phyloP scores from a whole-genome alignment of 2,329 filamentous ascomycete genomes.

The Phaeoacremonium minimum region DNA sequence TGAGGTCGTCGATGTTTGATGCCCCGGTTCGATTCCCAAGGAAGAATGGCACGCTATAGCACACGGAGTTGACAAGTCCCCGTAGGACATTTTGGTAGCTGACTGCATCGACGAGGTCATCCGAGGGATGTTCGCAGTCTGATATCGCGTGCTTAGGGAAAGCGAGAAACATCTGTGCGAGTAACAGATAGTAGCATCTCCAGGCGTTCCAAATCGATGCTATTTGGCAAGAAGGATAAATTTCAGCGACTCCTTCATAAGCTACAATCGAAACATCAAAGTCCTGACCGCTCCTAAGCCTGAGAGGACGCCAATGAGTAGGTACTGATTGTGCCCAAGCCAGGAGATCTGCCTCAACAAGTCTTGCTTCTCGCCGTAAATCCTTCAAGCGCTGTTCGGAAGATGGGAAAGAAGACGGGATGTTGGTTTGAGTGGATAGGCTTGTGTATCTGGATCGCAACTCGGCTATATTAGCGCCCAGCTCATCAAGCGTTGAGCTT shows the following conservation, averaged over 20 bases:
- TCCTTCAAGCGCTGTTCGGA: slow-evolving; percentile 2
- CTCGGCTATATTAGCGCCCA: slow-evolving; percentile 11
- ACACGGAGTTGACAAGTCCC: slow-evolving; percentile 14
- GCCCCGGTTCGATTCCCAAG: slow-evolving; percentile 14
- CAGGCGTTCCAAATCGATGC: slow-evolving; percentile 10
- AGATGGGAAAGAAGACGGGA: neutral
- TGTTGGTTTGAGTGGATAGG: neutral
- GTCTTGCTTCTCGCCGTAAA: slow-evolving; percentile 6
- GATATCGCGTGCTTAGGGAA: neutral
- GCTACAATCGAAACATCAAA: slow-evolving; percentile 13
- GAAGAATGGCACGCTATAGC: slow-evolving; percentile 17
- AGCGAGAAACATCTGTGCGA: neutral
- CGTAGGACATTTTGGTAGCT: slow-evolving; percentile 9
- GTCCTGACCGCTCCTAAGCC: slow-evolving; percentile 11
- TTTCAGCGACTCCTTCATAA: slow-evolving; percentile 14
- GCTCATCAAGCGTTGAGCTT: slow-evolving; percentile 8
- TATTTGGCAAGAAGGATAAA: slow-evolving; percentile 16
- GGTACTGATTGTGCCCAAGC: slow-evolving; percentile 10
- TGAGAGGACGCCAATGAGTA: slow-evolving; percentile 12
- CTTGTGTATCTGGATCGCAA: slow-evolving; percentile 9
- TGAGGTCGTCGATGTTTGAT: slow-evolving; percentile 9
- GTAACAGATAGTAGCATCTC: neutral
- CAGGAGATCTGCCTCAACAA: slow-evolving; percentile 7
- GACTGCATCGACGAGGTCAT: slow-evolving; percentile 2
- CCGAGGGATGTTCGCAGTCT: neutral